phyloP scores from a whole-genome alignment of 2,329 filamentous ascomycete species.

The Cercospora zeae-maydis region DNA sequence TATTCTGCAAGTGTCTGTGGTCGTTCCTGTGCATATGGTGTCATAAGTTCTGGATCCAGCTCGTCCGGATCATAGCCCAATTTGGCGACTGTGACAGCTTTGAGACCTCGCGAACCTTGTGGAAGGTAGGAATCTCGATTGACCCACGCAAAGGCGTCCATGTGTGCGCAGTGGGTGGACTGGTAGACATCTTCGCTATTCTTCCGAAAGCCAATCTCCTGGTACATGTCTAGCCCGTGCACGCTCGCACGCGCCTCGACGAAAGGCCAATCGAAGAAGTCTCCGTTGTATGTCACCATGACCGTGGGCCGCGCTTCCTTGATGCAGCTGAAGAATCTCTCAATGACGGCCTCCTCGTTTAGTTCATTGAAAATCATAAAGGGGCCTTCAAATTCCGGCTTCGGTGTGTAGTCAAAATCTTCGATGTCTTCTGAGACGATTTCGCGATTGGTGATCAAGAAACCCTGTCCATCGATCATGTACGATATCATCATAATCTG shows the following conservation, averaged over 20 bases:
- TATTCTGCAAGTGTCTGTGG: slow-evolving; percentile 96
- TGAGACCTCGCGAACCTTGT: slow-evolving; percentile 93
- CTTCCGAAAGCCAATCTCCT: slow-evolving; percentile 94
- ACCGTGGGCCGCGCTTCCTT: slow-evolving; percentile 93
- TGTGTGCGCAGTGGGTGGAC: slow-evolving; percentile 92
- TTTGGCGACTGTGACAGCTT: slow-evolving; percentile 96
- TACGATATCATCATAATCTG: slow-evolving; percentile 99
- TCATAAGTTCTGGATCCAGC: slow-evolving; percentile 96
- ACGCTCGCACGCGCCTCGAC: slow-evolving; percentile 90
- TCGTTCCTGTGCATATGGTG: slow-evolving; percentile 76
- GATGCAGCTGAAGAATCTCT: slow-evolving; percentile 92
- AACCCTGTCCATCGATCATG: slow-evolving; percentile 99
- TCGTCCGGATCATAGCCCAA: slow-evolving; percentile 98
- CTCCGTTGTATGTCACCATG: slow-evolving; percentile 99
- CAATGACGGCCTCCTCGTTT: slow-evolving; percentile 80
- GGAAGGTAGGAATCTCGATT: slow-evolving; percentile 97
- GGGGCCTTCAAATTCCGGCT: slow-evolving; percentile 87
- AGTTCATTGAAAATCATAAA: slow-evolving; percentile 99
- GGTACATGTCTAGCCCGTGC: slow-evolving; percentile 98
- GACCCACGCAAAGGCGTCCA: slow-evolving; percentile 99
- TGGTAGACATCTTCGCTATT: slow-evolving; percentile 95
- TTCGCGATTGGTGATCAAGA: slow-evolving; percentile 95
- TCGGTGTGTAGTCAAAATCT: slow-evolving; percentile 98
- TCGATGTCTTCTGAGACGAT: slow-evolving; percentile 96
- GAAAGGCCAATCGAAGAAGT: slow-evolving; percentile 99